Evolutionary conservation across 2,329 filamentous ascomycete genomes (phyloP), one percentile per base, ranked within the genome.

Genomic region (Phialophora expanda): DNA sequence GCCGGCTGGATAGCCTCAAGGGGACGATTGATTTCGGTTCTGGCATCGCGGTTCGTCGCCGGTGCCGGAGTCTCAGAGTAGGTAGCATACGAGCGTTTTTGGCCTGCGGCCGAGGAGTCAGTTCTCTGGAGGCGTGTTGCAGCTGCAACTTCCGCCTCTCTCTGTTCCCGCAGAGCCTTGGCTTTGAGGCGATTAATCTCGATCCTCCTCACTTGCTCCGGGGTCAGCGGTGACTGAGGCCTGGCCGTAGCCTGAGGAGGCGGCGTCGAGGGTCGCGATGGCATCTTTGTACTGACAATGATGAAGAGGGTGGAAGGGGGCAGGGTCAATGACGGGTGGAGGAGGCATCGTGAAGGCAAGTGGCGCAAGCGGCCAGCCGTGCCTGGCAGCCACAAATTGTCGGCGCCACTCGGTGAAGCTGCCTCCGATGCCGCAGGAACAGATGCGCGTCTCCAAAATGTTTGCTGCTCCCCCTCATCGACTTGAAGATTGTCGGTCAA

Each of bases 131-230:
- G 67, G 30, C 73, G 64, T 41, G 69, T 65, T 44, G 74, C 64
- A 62, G 74, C 46, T 64, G 72, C 71, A 73, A 69, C 81, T 66
- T 89, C 87, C 38, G 89, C 87, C 73, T 93, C 88, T 65, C 86
- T 85, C 74, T 90, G 88, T 71, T 91, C 87, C 65, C 91, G 90
- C 20, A 93, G 83, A 2, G 93, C 93, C 84, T 97, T 98, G 62
- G 95, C 92, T 79, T 89, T 91, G 32, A 97, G 85, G 22, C 94
- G 87, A 73, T 89, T 93, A 77, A 94, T 88, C 86, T 97, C 94
- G 91, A 87, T 86, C 70, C 81, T 82, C 57, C 85, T 82, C 56
- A 87, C 82, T 75, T 88, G 86, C 72, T 89, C 86, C 9, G 86
- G 85, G 1, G 86, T 88, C 38, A 86, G 79, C 44, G 84, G 82